Evolutionary conservation across 1,284 basidiomycete species (phyloP), one percentile per base, ranked within the genome.

Genomic region (Irpex rosettiformis): DNA sequence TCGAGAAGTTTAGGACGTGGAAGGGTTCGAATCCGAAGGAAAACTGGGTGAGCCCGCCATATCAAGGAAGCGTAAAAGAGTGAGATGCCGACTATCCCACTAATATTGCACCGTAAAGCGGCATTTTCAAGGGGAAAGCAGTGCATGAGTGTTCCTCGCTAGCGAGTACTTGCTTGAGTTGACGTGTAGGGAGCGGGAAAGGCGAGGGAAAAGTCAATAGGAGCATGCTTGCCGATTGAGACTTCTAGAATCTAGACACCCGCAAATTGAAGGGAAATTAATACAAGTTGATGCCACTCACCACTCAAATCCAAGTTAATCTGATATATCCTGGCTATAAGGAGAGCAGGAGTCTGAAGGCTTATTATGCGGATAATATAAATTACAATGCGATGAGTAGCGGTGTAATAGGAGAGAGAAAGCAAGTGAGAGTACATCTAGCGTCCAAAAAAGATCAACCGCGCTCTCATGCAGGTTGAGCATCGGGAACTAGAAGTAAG

Each of bases 401-500:
- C 55, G 61, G 52, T 29, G 52, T 55, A 42, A 37, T 48, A 18
- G 55, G 58, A 59, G 57, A 66, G 61, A 67, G 57, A 63, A 58
- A 59, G 58, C 55, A 57, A 58, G 60, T 62, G 55, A n/a, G n/a
- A 60, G 58, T 69, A 69, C 66, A 70, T 68, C 67, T 68, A 67
- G 33, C 54, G 62, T 67, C 67, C 69, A 59, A 59, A 29, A 52
- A 22, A 54, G n/a, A 57, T 22, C 24, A 18, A 21, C 28, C 10
- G 43, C 33, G 55, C 21, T 42, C 53, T 66, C 61, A 66, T 63
- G 59, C 55, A 29, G 67, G 61, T 28, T 67, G 67, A 58, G 70
- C 67, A 73, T 69, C 73, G 27, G 73, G 73, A 64, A 75, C 73
- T 74, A 53, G 2, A 27, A 47, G 43, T 21, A n/a, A 47, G n/a